Percentiles rank a stretch among this genome's conserved stretches.
Evolutionary conservation across 2,329 filamentous ascomycete species (phyloP).

Genomic region (Aspergillus ustus): DNA sequence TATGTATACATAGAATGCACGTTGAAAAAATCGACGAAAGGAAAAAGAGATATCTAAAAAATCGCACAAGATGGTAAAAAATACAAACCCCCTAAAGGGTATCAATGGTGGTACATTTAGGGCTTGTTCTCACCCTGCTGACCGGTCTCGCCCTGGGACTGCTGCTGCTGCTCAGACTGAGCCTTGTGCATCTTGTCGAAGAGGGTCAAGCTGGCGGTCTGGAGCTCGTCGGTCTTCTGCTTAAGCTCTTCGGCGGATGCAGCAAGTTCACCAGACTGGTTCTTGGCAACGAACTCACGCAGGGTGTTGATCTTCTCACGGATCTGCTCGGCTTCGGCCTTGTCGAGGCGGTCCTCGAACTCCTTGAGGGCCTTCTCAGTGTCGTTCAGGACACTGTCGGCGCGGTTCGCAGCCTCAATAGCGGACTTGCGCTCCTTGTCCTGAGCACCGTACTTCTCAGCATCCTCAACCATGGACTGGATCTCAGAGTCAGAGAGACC

Average conservation of each 20-base stretch:
- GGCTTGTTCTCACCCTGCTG: slow-evolving; percentile 71
- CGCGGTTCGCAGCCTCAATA: slow-evolving; percentile 96
- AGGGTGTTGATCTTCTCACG: slow-evolving; percentile 88
- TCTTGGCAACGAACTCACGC: slow-evolving; percentile 90
- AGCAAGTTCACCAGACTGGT: slow-evolving; percentile 85
- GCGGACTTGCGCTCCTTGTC: slow-evolving; percentile 96
- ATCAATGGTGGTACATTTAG: slow-evolving; percentile 43
- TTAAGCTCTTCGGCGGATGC: slow-evolving; percentile 92
- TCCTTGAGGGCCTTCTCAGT: slow-evolving; percentile 98
- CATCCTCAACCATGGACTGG: slow-evolving; percentile 95
- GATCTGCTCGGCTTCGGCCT: slow-evolving; percentile 90
- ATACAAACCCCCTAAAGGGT: slow-evolving; percentile 17
- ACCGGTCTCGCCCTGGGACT: slow-evolving; percentile 49
- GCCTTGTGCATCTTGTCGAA: slow-evolving; percentile 99
- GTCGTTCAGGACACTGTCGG: slow-evolving; percentile 94
- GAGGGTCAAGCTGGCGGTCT: slow-evolving; percentile 91
- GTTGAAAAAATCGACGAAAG: slow-evolving; percentile 26
- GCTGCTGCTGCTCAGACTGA: slow-evolving; percentile 67
- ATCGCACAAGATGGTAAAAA: slow-evolving; percentile 26
- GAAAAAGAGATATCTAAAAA: slow-evolving; percentile 33
- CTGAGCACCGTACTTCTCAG: slow-evolving; percentile 91
- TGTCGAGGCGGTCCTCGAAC: slow-evolving; percentile 94
- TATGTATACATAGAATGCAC: slow-evolving; percentile 45
- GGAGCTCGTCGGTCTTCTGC: slow-evolving; percentile 97
- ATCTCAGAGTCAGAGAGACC: slow-evolving; percentile 96